phyloP scores from a whole-genome alignment of 164 flowering plant species.

The Aristolochia fimbriata region DNA sequence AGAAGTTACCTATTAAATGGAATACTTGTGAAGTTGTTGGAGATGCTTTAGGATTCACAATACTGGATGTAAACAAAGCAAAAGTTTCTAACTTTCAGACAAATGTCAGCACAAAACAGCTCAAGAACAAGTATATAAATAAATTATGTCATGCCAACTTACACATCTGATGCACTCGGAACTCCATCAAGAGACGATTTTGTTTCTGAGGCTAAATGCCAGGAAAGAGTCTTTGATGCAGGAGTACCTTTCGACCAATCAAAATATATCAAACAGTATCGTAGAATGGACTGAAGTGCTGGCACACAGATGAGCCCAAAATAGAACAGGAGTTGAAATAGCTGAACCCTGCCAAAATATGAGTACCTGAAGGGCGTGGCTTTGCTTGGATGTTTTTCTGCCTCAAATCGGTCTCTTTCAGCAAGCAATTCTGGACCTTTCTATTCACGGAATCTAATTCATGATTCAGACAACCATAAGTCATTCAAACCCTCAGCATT shows the following conservation, averaged over 20 bases:
- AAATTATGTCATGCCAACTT: slow-evolving; percentile 1
- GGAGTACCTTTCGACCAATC: slow-evolving; percentile 35
- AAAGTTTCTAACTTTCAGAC: neutral
- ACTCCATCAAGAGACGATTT: slow-evolving; percentile 48
- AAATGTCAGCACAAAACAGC: neutral
- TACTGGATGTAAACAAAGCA: slow-evolving; percentile 25
- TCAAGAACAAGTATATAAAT: too few species aligned
- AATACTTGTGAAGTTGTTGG: slow-evolving; percentile 34
- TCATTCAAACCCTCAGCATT: neutral
- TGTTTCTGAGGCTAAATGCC: slow-evolving; percentile 88
- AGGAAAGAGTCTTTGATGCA: slow-evolving; percentile 73
- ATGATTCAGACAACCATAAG: neutral
- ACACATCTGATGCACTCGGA: slow-evolving; percentile 17
- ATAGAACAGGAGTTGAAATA: neutral
- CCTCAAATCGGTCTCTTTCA: slow-evolving; percentile 35
- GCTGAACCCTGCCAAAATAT: neutral
- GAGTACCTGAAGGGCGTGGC: slow-evolving; percentile 55
- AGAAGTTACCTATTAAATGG: slow-evolving; percentile 40
- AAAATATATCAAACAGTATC: neutral
- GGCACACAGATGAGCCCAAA: neutral
- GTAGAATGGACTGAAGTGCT: too few species aligned
- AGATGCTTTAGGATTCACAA: slow-evolving; percentile 28
- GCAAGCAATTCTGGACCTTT: slow-evolving; percentile 78
- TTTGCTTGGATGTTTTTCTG: slow-evolving; percentile 45
- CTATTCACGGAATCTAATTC: slow-evolving; percentile 59